Conservation (phyloP, 306 rosid species). For the Cucurbita pepo region DNA sequence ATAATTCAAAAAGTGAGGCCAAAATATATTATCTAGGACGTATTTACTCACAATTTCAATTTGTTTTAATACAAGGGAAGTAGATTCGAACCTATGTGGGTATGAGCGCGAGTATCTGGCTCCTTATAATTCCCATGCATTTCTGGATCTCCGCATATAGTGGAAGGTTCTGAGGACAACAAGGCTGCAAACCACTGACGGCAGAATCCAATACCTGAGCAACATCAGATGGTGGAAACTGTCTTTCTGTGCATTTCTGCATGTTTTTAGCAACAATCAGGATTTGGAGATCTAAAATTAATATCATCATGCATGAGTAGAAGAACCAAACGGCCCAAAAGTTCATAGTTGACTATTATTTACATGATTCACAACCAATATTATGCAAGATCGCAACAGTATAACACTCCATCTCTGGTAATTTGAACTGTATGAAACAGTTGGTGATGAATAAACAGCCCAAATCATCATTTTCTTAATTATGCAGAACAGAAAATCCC, state of each 20-base stretch:
- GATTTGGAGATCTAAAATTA: background rate
- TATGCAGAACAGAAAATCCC: background rate
- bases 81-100: constrained; percentile 38
- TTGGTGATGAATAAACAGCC: background rate
- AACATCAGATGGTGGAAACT: constrained; percentile 78
- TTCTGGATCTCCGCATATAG: constrained; percentile 69
- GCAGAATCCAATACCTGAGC: constrained; percentile 81
- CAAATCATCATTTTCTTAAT: background rate
- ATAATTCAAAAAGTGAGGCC: background rate
- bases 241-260: constrained; percentile 96
- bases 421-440: background rate
- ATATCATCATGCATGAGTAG: background rate
- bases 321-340: background rate
- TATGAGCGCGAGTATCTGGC: constrained; percentile 74
- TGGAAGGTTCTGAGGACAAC: constrained; percentile 55
- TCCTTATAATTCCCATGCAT: constrained; percentile 90
- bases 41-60: background rate
- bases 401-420: background rate
- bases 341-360: background rate
- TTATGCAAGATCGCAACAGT: background rate
- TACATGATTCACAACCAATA: background rate
- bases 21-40: background rate
- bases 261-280: constrained; percentile 9
- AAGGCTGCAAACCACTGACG: constrained; percentile 58
- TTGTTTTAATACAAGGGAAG: background rate